Base-by-base conservation (phyloP, 2,329 filamentous ascomycete species). In the Arthrinium puccinioides region DNA sequence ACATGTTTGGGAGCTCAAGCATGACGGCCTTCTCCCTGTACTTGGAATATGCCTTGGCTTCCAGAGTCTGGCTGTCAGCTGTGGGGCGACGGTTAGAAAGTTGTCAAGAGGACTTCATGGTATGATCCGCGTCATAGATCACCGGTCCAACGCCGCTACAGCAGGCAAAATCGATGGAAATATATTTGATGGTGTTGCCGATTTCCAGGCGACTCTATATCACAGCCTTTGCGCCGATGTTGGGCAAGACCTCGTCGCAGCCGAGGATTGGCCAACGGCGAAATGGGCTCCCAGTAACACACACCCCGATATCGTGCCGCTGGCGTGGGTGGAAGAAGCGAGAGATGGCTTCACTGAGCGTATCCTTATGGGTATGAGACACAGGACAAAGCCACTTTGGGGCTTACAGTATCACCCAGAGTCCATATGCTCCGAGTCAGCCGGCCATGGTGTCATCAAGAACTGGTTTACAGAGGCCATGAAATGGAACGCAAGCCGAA, bases 331-430 rank as follows among this genome's bases (percentile, higher is more conserved):
- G 3, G 64, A 69, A 23, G 69, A 74, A 45, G 54, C 59, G 6
- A 52, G 62, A 6, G 57, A 57, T 4, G 59, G 54, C 9, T 41
- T 45, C 9, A 47, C 51, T 8, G 72, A 76, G 51, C 63, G 71
- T 28, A 70, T 88, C 4, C 60, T 92, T n/a, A 94, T 94, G 86
- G 85, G 75, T 0, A 77, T 82, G 13, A 76, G 70, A 44, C 87
- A 94, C 56, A 61, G 56, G 14, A 53, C 45, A 1, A 81, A 78
- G 46, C 88, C 89, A 0, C 84, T 90, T 45, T 94, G 84, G 81
- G 89, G 84, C 0, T 70, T 95, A 14, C 89, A 95, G 54, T 95
- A 92, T 50, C 88, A 95, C 53, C 88, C 88, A 0, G 88, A 96
- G 58, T 94, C 87, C 0, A 76, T 87, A 11, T 94, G 87, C 56